Evolutionary conservation across 306 rosid species (phyloP), one percentile per base, ranked within the genome.

Genomic region (Lathyrus aphaca): DNA sequence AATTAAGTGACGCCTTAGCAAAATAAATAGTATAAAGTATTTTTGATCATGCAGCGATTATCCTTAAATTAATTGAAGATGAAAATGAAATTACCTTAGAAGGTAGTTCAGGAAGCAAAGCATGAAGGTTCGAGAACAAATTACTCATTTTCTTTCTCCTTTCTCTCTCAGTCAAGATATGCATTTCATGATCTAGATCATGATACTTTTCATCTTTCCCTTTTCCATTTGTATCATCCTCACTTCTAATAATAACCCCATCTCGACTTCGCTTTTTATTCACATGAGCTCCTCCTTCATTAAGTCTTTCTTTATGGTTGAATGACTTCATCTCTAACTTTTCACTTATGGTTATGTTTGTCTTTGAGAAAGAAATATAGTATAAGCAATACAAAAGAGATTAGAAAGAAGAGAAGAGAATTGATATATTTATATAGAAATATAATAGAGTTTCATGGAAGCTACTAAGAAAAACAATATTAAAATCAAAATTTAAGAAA

Each of bases 101-200:
- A 67, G 97, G 86, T 67, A 87, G 85, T 0, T 84, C 80, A 13
- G 98, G 97, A 82, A 94, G 91, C 85, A 94, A 77, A 60, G 82
- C 77, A 68, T 90, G 98, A 71, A 94, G 98, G 74, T 6, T 77
- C 16, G 82, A 8, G 19, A 88, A 94, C 96, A 94, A 82, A 75
- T 73, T 81, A 70, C 80, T 84, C 95, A 94, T 88, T 87, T 85
- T 94, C 83, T 86, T 94, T 80, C 97, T 84, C 75, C 97, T 86
- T 65, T 94, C 89, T 73, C 96, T 88, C 78, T 93, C 97, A 0
- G 90, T 82, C 89, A 85, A 84, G 21, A 90, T 85, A 30, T 90
- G 94, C 18, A 80, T 54, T 8, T 83, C 91, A 75, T 88, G 86
- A 27, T 78, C 84, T 4, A 81, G 71, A 55, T 74, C 82, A 0